Evolutionary conservation across 192 early-diverging fungal genomes (phyloP).

Genomic region (Linnemannia exigua): DNA sequence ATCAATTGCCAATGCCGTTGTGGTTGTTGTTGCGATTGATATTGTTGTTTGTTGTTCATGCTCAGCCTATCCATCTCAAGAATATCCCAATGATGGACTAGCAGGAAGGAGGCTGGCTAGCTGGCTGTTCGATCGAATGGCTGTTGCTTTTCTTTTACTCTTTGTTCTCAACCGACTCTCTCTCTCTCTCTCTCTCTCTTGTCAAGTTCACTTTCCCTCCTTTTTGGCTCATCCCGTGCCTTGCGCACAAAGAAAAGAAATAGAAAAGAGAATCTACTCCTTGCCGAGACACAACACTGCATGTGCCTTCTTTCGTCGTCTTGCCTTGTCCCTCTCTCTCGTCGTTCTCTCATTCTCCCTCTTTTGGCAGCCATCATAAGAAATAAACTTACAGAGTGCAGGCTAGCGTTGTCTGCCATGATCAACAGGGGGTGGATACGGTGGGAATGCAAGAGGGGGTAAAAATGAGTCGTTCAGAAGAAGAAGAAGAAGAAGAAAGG

Average conservation of each 20-base stretch:
- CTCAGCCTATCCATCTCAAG: too few relatives aligned
- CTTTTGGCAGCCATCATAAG: too few relatives aligned
- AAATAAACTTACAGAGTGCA: conserved; percentile 18
- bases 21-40: too few relatives aligned
- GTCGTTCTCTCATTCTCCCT: too few relatives aligned
- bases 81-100: too few relatives aligned
- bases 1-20: too few relatives aligned
- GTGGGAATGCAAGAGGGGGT: neutral
- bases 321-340: neutral
- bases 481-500: neutral
- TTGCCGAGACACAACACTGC: neutral
- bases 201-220: neutral
- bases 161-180: neutral
- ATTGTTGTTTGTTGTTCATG: too few relatives aligned
- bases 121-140: neutral
- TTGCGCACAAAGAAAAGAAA: neutral
- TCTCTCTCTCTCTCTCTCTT: neutral
- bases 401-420: conserved; percentile 7
- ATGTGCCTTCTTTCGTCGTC: neutral
- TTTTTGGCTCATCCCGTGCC: neutral
- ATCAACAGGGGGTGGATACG: neutral
- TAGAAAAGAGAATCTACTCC: neutral
- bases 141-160: neutral
- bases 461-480: neutral
- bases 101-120: too few relatives aligned